Base-by-base conservation (phyloP, 1,284 basidiomycete species). In the Ustilago sp. region DNA sequence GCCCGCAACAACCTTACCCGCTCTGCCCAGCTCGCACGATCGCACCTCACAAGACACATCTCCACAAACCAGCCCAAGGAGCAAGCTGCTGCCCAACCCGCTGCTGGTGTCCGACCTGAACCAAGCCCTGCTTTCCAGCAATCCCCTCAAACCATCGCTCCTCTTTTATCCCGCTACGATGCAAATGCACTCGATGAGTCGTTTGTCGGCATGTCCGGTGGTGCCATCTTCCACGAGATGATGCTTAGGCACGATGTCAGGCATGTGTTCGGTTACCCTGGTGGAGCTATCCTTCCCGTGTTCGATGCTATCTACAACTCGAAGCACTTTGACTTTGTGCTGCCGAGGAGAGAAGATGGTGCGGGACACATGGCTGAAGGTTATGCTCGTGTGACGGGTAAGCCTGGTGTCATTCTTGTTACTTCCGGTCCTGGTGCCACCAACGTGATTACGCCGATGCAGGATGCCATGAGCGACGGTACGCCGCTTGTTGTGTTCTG, bases 271-370 rank as follows among this genome's bases (percentile, higher is more conserved):
- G 96, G 96, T 54, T 99, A 99, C 88, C 96, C 96, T 17, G 96
- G 96, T 55, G 95, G 95, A 73, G 96, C 96, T 56, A 98, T 98
- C 85, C 91, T 98, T 19, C 97, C 96, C 80, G 96, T 99, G 47
- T 99, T 98, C 87, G 96, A 99, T 87, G 96, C 97, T 85, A 99
- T 98, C 87, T 93, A 98, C 90, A 93, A 98, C 87, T 98, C 95
- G 11, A 90, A 92, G 17, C 92, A 98, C 87, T 98, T 99, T 83
- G 91, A 98, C 76, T 99, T 99, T 84, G 90, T 99, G 75, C 91
- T 99, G 11, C 97, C 96, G 17, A 90, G 96, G 54, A 95, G 98
- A 83, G 97, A 99, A 86, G 96, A 99, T 85, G 96, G 96, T 61
- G 96, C 95, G 5, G 96, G 96, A 0, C 96, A 99, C 88, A 99